Evolutionary conservation across 2,329 filamentous ascomycete species (phyloP), one percentile per base, ranked within the genome.

Genomic region (Colletotrichum scovillei): DNA sequence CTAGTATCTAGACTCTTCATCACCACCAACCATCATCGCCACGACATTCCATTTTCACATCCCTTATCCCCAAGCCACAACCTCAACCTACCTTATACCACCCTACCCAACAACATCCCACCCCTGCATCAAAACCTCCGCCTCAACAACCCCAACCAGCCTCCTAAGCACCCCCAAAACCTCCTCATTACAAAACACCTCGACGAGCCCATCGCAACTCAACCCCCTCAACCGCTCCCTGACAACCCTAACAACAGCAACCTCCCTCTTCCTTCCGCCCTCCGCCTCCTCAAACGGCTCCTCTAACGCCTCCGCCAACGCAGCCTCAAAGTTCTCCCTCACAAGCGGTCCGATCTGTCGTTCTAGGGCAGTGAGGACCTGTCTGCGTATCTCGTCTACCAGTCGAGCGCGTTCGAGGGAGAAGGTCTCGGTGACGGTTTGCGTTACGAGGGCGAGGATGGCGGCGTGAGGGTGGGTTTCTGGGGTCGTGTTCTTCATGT

Each of bases 131-230:
- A 35, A 38, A 32, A 69, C 6, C 59, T 69, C 70, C 16, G n/a
- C 9, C 24, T 70, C 70, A 0, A 70, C 55, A 32, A 60, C 2
- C 1, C 7, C 24, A 0, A 55, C 22, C 30, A 70, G 4, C 55
- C 42, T n/a, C 22, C 42, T 64, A 11, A 73, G 12, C 9, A 73
- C 3, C 16, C 16, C 32, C 8, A 69, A 14, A 66, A 73, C 69
- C 42, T 73, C 70, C 22, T 42, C 19, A n/a, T 67, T 73, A n/a
- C 70, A 73, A 49, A 73, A 70, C 32, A 73, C 53, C 22, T 53
- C 38, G 16, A 38, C 42, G 7, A 42, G 26, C n/a, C n/a, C 70
- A 26, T 60, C 60, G 4, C 64, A 26, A 3, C 70, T 60, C 70
- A 73, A 60, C 19, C 55, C 53, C 26, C n/a, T 28, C 26, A 73